These are phyloP conservation scores for Cadophora luteo-olivacea DNA, from an alignment of 2,329 filamentous ascomycete species.

Conservation along the genomic window DNA sequence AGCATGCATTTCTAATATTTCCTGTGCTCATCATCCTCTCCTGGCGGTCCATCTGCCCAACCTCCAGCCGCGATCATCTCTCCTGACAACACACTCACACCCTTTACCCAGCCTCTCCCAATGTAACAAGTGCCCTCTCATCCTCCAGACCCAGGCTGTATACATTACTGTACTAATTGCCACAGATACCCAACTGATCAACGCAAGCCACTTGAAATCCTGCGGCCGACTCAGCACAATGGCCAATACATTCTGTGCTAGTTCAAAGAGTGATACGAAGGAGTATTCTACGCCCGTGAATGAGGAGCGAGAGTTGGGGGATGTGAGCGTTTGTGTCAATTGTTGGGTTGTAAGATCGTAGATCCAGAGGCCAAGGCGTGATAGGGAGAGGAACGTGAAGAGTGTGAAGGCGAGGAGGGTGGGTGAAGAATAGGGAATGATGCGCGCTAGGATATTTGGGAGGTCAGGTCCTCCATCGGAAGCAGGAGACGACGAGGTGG, in stretches of 20 bases:
- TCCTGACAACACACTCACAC: conserved; percentile 28
- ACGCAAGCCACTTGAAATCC: conserved; percentile 50
- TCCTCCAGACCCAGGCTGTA: conserved; percentile 47
- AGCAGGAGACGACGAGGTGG: conserved; percentile 32
- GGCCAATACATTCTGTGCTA: conserved; percentile 47
- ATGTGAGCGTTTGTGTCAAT: conserved; percentile 50
- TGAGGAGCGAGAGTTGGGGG: conserved; percentile 46
- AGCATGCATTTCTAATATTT: not conserved
- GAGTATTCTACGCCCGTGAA: conserved; percentile 52
- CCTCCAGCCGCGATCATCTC: not conserved
- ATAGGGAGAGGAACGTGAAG: conserved; percentile 50
- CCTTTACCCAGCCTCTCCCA: conserved; percentile 44
- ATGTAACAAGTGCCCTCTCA: conserved; percentile 51
- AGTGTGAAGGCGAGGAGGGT: conserved; percentile 45
- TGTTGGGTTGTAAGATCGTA: conserved; percentile 54
- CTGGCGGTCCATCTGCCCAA: not conserved
- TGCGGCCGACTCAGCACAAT: conserved; percentile 47
- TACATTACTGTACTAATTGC: conserved; percentile 45
- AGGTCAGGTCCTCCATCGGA: conserved; percentile 25
- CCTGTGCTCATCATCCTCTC: not conserved
- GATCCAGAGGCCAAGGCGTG: conserved; percentile 52
- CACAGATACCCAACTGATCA: conserved; percentile 47
- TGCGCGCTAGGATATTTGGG: conserved; percentile 22
- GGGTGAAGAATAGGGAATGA: conserved; percentile 30
- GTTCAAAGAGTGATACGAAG: conserved; percentile 49